These are phyloP conservation scores for Wilhelminamyces savonicus DNA, from an alignment of 805 yeast genomes.

Conservation along the genomic window DNA sequence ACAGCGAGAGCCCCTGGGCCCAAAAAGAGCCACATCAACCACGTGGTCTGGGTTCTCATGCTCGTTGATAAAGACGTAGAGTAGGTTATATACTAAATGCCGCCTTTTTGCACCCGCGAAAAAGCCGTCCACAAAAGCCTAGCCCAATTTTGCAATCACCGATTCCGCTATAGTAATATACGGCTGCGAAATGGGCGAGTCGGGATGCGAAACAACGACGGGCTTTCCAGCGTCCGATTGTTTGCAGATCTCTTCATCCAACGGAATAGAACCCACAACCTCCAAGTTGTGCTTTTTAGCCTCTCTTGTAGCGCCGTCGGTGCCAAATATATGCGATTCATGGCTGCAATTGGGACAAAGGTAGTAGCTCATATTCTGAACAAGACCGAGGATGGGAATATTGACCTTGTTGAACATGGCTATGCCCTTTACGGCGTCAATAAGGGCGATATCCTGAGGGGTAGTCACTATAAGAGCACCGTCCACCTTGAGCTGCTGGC, in stretches of 20 bases:
- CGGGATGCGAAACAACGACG: slow-evolving; percentile 39
- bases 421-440: slow-evolving; percentile 76
- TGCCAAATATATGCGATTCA: slow-evolving; percentile 69
- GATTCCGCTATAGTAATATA: slow-evolving; percentile 45
- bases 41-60: too few relatives aligned
- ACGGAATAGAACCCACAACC: slow-evolving; percentile 62
- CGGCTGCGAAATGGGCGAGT: slow-evolving; percentile 29
- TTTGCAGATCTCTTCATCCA: slow-evolving; percentile 51
- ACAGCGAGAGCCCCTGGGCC: too few relatives aligned
- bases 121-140: too few relatives aligned
- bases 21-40: too few relatives aligned
- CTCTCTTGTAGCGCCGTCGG: slow-evolving; percentile 50
- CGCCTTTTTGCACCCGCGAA: too few relatives aligned
- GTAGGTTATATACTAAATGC: too few relatives aligned
- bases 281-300: slow-evolving; percentile 42
- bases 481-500: slow-evolving; percentile 67
- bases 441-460: slow-evolving; percentile 78
- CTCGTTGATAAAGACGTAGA: too few relatives aligned
- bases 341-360: slow-evolving; percentile 72
- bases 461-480: slow-evolving; percentile 83
- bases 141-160: slow-evolving; percentile 13
- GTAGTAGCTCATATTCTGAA: slow-evolving; percentile 77
- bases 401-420: slow-evolving; percentile 68
- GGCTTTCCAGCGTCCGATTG: slow-evolving; percentile 66
- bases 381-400: slow-evolving; percentile 69